phyloP scores from a whole-genome alignment of 345 rosid species.

The Barbarea vulgaris region DNA sequence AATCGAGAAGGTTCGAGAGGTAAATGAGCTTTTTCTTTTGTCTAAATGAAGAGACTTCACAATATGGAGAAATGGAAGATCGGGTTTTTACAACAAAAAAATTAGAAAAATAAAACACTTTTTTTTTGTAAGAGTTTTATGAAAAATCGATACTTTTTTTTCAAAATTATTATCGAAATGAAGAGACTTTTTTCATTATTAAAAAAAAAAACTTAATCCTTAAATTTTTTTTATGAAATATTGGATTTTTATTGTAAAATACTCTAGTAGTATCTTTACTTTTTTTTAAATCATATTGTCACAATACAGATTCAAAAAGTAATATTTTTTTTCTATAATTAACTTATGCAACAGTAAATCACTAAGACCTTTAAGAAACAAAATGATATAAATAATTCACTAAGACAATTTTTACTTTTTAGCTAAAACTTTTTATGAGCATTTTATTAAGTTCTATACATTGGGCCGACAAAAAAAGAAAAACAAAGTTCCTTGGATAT shows the following conservation, averaged over 20 bases:
- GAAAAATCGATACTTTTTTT: neutral
- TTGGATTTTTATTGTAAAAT: no score
- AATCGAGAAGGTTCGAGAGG: conserved; percentile 17
- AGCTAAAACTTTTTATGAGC: neutral
- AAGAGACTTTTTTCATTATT: neutral
- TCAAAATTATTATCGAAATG: neutral
- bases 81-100: neutral
- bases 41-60: neutral
- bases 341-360: neutral
- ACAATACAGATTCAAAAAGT: neutral
- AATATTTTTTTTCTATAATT: neutral
- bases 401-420: neutral
- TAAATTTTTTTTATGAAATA: no score
- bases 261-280: no score
- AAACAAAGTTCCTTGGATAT: neutral
- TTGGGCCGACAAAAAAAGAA: neutral
- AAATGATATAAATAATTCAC: no score
- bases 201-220: no score
- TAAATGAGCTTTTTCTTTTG: neutral
- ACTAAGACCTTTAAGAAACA: no score
- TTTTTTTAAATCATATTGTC: neutral
- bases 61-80: neutral
- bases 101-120: no score
- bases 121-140: neutral
- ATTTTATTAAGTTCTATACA: neutral